Evolutionary conservation across 345 rosid species (phyloP), one percentile per base, ranked within the genome.

Genomic region (Psidium guajava): DNA sequence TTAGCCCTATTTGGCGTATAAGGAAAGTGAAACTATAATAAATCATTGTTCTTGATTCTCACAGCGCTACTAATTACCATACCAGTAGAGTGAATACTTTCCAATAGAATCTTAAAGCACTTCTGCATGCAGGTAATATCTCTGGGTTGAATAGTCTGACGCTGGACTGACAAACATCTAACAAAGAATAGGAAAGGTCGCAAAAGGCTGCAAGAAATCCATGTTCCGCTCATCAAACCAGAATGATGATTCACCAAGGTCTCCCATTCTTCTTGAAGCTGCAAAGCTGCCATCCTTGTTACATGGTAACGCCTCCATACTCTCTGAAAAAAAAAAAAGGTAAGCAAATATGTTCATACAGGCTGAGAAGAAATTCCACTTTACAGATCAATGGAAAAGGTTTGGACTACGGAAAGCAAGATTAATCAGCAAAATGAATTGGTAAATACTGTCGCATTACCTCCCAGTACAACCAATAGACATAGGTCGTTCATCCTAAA

Each of bases 31-130:
- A 82, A 82, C 47, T 36, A 28, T n/a, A 52, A 69, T 50, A 51
- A 73, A 55, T 24, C 52, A 44, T 50, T 56, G 49, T 14, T 52
- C 24, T 20, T 32, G 82, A 54, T 64, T 81, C 85, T 80, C 42
- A 42, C 83, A 49, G 42, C 85, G 57, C 55, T 91, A 54, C 42
- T 52, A 82, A 82, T 44, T 51, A 83, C 53, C 82, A 58, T 92
- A 96, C 98, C 98, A 54, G 89, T 90, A 85, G 94, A 97, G 91
- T 86, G 91, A 84, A 94, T 89, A 92, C 97, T 95, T 83, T 93
- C 95, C 92, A 96, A 81, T 51, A 96, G 87, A 90, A 95, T 86
- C 87, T 88, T 93, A 77, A 95, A 93, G 94, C 98, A 95, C 24
- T 69, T 92, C 83, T 88, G 92, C 86, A 91, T 91, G 88, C 95